Evolutionary conservation across 1,139 yeast genomes (phyloP).

Genomic region (Zygotorulaspora mrakii): DNA sequence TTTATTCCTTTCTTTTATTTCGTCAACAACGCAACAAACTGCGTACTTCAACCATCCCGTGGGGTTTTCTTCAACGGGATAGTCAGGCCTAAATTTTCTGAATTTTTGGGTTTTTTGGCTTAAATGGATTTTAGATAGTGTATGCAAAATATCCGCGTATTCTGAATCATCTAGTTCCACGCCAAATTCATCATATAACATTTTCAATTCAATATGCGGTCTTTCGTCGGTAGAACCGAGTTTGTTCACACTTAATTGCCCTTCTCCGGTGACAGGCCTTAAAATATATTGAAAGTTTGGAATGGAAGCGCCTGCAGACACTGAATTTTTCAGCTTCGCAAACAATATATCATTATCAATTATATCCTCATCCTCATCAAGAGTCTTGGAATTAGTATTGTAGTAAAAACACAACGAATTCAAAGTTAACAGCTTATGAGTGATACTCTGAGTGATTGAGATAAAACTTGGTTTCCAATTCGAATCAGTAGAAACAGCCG

Average conservation of each 20-base stretch:
- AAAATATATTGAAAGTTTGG: conserved; percentile 59
- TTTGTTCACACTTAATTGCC: conserved; percentile 78
- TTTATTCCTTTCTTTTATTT: conserved; percentile 74
- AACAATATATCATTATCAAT: conserved; percentile 38
- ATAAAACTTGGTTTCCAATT: conserved; percentile 86
- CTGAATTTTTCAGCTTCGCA: conserved; percentile 40
- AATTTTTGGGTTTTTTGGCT: conserved; percentile 72
- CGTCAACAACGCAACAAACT: conserved; percentile 65
- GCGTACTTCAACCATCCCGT: conserved; percentile 79
- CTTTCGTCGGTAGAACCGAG: conserved; percentile 60
- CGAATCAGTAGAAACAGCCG: conserved; percentile 86
- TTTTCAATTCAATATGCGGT: conserved; percentile 74
- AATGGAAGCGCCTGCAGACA: conserved; percentile 36
- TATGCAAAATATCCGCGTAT: conserved; percentile 75
- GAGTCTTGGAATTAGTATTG: conserved; percentile 64
- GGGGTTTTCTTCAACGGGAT: conserved; percentile 62
- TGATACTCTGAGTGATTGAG: conserved; percentile 59
- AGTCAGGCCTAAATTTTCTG: conserved; percentile 64
- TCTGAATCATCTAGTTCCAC: conserved; percentile 80
- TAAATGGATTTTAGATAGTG: conserved; percentile 79
- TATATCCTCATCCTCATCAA: conserved; percentile 26
- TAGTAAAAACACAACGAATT: conserved; percentile 77
- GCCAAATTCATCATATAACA: conserved; percentile 84
- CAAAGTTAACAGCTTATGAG: conserved; percentile 75
- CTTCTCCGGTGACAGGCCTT: conserved; percentile 86